Percentiles rank a stretch among this genome's conserved stretches.
Evolutionary conservation across 1,284 basidiomycete species (phyloP).

Genomic region (Puccinia hordei): DNA sequence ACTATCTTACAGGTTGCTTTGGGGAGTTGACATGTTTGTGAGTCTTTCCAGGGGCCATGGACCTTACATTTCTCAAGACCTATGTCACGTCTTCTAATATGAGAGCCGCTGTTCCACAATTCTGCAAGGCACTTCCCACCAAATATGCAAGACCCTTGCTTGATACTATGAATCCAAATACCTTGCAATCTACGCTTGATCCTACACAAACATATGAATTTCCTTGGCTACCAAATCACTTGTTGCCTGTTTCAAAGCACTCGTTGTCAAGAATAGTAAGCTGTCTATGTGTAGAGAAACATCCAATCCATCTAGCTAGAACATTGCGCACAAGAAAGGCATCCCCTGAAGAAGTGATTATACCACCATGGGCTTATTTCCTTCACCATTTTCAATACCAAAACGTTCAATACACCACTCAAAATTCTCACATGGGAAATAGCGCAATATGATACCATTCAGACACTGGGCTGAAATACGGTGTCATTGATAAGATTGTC

Average conservation of each 20-base stretch:
- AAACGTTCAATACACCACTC: neutral
- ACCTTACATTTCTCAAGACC: neutral
- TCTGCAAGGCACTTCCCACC: neutral
- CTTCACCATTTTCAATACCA: constrained; percentile 2
- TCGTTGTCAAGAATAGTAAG: neutral
- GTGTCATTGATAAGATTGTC: neutral
- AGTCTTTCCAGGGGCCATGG: neutral
- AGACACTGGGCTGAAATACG: neutral
- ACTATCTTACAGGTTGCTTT: no score
- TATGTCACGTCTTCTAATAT: neutral
- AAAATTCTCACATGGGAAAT: neutral
- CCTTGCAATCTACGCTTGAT: neutral
- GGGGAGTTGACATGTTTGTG: neutral
- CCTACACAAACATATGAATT: neutral
- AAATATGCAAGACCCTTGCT: neutral
- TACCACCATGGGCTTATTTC: neutral
- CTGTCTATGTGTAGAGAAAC: neutral
- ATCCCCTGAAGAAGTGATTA: neutral
- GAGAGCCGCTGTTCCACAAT: neutral
- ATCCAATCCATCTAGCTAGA: neutral
- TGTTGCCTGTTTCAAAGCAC: neutral
- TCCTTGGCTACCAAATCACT: neutral
- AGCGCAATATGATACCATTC: neutral
- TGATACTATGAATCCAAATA: neutral
- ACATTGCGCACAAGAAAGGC: no score